Base-by-base conservation (phyloP, 176 grass and related monocot species). In the Coix lacrymajobi region DNA sequence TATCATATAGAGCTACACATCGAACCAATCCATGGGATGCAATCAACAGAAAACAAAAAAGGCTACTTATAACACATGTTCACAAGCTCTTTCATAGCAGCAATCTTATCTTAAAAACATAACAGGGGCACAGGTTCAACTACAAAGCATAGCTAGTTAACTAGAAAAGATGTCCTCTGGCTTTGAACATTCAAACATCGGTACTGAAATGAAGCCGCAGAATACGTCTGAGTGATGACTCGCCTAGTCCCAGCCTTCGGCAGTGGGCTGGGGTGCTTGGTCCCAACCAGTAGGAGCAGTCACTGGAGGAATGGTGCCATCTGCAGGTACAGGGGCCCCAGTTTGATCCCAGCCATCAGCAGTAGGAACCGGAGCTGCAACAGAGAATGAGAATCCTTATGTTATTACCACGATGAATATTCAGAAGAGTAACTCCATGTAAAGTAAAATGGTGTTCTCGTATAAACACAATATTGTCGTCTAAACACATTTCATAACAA, bases 271-370 rank as follows among this genome's bases (percentile, higher is more conserved):
- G 3, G 70, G 48, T 71, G 83, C 68, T 12, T 38, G 2, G 6
- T 97, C 94, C 94, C 94, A 97, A 60, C 92, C 89, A 74, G 87
- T 26, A 54, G 89, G n/a, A 52, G 79, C 76, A 22, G 68, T 80
- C n/a, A 66, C 71, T 0, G 85, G 62, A 81, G 89, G 36, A 62
- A 49, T 40, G 0, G 28, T 85, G 39, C 60, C 83, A n/a, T 91
- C 89, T 11, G 38, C 58, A 48, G 79, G 65, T 39, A 46, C 73
- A 41, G 91, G 87, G 9, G 85, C 76, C 25, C 69, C 85, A 20
- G 79, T 86, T 26, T 61, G 49, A 74, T 92, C 94, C 94, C 94
- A 97, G 63, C 92, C 94, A 37, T 91, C 86, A 8, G n/a, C 92
- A 44, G 60, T 90, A 77, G 62, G 67, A 66, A 69, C 87, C 2